Conservation (phyloP, 225 moss, liverwort and hornwort genomes). For the Thuidium tamariscinum region DNA sequence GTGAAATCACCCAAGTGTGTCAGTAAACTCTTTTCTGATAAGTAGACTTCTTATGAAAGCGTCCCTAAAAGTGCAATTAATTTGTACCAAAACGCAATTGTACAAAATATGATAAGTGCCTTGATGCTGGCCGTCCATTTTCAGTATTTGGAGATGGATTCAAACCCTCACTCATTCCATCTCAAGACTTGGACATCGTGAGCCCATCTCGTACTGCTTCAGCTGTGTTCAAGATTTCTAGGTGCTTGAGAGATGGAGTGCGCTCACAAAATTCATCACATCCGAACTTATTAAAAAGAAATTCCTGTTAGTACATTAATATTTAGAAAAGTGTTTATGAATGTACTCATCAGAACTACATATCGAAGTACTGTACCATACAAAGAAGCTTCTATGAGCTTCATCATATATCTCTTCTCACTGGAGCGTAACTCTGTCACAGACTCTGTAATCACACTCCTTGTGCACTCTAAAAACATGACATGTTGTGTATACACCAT, state of each 20-base stretch:
- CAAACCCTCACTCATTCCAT: background rate
- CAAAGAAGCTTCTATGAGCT: background rate
- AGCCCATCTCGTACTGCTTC: background rate
- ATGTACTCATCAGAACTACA: background rate
- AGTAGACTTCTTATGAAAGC: background rate
- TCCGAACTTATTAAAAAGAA: background rate
- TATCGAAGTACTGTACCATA: too few relatives aligned
- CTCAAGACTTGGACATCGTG: background rate
- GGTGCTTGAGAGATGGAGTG: background rate
- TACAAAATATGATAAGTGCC: background rate
- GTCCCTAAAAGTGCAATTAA: background rate
- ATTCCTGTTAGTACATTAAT: background rate
- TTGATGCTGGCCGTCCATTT: background rate
- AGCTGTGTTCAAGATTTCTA: background rate
- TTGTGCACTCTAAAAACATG: background rate
- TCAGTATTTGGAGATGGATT: background rate
- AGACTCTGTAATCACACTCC: too few relatives aligned
- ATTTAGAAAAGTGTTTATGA: background rate
- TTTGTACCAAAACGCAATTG: too few relatives aligned
- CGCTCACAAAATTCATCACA: background rate
- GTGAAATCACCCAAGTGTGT: background rate
- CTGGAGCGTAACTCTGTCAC: background rate
- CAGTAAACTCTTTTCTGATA: rapidly evolving
- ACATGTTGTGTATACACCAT: background rate
- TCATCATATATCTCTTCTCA: background rate